Conservation (phyloP, 768 basidiomycete genomes). For the Fistulinella prunicolor region DNA sequence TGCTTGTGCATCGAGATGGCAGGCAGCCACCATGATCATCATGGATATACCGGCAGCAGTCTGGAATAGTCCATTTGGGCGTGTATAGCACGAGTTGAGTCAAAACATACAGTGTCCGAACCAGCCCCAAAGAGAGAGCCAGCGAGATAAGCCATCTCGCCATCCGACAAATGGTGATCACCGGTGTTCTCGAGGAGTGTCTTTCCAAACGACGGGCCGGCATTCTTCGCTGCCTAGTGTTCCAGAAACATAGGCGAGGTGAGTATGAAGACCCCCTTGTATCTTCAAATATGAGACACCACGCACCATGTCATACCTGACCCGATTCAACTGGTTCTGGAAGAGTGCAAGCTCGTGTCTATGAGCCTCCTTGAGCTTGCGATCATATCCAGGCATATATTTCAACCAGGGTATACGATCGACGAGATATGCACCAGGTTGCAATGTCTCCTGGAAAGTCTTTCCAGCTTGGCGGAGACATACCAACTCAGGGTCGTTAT, state of each 20-base stretch:
- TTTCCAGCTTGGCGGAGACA: constrained; percentile 18
- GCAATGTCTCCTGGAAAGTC: constrained; percentile 31
- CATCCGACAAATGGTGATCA: constrained; percentile 46
- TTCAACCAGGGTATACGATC: constrained; percentile 32
- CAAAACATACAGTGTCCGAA: constrained; percentile 43
- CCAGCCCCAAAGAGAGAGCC: constrained; percentile 61
- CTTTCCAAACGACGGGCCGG: constrained; percentile 41
- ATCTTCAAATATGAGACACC: neutral
- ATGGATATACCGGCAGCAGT: constrained; percentile 52
- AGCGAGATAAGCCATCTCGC: constrained; percentile 57
- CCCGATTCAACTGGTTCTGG: constrained; percentile 38
- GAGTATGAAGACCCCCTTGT: neutral
- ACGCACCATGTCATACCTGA: constrained; percentile 8
- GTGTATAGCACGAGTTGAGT: neutral
- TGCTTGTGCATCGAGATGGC: constrained; percentile 46
- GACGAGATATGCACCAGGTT: constrained; percentile 31
- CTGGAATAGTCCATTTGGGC: constrained; percentile 3
- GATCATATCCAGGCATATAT: constrained; percentile 56
- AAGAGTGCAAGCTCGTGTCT: constrained; percentile 48
- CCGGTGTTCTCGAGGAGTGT: constrained; percentile 49
- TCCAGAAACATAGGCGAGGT: neutral
- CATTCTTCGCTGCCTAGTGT: constrained; percentile 6
- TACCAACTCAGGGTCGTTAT: constrained; percentile 10
- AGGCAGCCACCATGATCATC: constrained; percentile 46
- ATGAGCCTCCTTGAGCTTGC: constrained; percentile 51